Base-by-base conservation (phyloP, 2,329 filamentous ascomycete species). In the Tricladium varicosporioides region DNA sequence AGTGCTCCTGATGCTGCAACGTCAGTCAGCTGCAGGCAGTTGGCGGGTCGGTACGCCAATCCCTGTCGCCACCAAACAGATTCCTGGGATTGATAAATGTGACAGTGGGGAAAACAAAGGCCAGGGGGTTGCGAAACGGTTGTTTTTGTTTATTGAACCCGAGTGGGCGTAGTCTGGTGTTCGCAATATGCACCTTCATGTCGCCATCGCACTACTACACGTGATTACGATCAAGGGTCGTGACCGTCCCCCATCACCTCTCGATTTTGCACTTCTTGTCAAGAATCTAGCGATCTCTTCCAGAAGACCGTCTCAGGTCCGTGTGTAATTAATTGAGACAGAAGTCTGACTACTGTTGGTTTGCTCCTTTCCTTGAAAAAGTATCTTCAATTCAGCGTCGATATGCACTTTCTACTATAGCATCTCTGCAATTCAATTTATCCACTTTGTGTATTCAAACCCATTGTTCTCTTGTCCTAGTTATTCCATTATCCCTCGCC, bases 171-270 rank as follows among this genome's bases (percentile, higher is more conserved):
- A 14, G 9, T 44, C 48, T 48, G 15, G 15, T 18, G 27, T 46
- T 47, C 53, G 53, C 42, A 51, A 56, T 56, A 13, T 16, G 36
- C 8, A 16, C 36, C 47, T 48, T 51, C 46, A 56, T 56, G 40
- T 15, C 31, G 42, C 32, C 40, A 56, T 56, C 18, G 36, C 53
- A n/a, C 36, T 40, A 40, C 36, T n/a, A 11, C 36, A 56, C 53
- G 53, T 56, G 53, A 56, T 31, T 11, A 15, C 7, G 10, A 18
- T 22, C 50, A 27, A 11, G 33, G 32, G 42, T n/a, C 32, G 15
- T n/a, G 2, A 2, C 50, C 13, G 15, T 52, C 36, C 36, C 36
- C 36, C 36, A 40, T 40, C 36, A 40, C 36, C 10, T n/a, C 36
- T 40, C 36, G 36, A n/a, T 13, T 13, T 40, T 40, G 36, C 36